Conservation (phyloP, 805 yeast species). For the Candida yuanshanica region DNA sequence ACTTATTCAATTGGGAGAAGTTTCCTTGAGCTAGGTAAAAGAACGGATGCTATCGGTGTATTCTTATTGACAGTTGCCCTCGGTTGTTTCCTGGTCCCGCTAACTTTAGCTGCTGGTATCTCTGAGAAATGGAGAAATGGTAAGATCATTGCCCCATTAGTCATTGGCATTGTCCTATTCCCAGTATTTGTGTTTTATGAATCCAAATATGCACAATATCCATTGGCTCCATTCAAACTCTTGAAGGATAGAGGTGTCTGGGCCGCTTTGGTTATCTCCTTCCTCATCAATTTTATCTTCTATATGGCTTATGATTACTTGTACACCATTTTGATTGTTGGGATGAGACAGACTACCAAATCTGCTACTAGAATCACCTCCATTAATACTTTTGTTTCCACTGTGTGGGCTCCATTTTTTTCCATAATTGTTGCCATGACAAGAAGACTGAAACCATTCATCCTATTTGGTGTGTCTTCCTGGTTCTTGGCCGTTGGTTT, state of each 20-base stretch:
- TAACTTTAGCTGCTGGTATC: slow-evolving; percentile 70
- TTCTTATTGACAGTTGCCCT: slow-evolving; percentile 47
- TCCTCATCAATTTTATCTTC: slow-evolving; percentile 56
- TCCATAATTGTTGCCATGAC: slow-evolving; percentile 45
- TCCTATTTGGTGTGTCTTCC: slow-evolving; percentile 49
- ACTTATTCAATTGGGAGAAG: slow-evolving; percentile 30
- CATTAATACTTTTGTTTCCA: slow-evolving; percentile 56
- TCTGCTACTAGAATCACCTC: slow-evolving; percentile 64
- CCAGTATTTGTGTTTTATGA: slow-evolving; percentile 65
- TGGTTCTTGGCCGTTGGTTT: slow-evolving; percentile 60
- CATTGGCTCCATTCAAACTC: slow-evolving; percentile 56
- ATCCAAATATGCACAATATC: slow-evolving; percentile 45
- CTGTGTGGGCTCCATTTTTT: slow-evolving; percentile 49
- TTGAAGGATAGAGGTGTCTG: slow-evolving; percentile 68
- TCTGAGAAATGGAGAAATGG: slow-evolving; percentile 51
- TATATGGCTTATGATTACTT: slow-evolving; percentile 66
- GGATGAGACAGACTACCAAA: slow-evolving; percentile 48
- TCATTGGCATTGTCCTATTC: slow-evolving; percentile 55
- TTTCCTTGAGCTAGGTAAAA: slow-evolving; percentile 47
- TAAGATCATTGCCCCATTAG: slow-evolving; percentile 61
- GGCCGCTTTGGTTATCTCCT: slow-evolving; percentile 58
- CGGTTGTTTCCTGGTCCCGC: slow-evolving; percentile 64
- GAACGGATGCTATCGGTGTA: slow-evolving; percentile 60
- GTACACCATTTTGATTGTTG: slow-evolving; percentile 61
- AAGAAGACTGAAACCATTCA: slow-evolving; percentile 51